Evolutionary conservation across 2,329 filamentous ascomycete genomes (phyloP).

Genomic region (Chaetoscypha palmicola): DNA sequence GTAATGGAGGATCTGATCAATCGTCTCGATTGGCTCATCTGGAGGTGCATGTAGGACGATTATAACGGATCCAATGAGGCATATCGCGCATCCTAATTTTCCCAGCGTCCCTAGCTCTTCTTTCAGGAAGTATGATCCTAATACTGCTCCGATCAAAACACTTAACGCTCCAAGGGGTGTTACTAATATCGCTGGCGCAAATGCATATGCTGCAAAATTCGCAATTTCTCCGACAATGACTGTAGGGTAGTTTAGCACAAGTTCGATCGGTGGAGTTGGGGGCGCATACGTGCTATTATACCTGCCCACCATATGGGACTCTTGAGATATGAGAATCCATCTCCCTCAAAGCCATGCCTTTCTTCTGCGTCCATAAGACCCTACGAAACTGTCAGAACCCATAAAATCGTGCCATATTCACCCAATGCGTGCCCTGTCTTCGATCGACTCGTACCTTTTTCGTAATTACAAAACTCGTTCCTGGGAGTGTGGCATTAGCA

Average conservation of each 20-base stretch:
- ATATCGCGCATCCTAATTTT: slow-evolving; percentile 92
- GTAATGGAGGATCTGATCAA: slow-evolving; percentile 86
- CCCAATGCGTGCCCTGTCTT: neutral
- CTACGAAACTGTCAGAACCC: slow-evolving; percentile 37
- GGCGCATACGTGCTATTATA: slow-evolving; percentile 70
- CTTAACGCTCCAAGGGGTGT: slow-evolving; percentile 90
- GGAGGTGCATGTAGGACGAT: slow-evolving; percentile 96
- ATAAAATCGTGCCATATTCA: neutral
- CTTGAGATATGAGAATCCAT: slow-evolving; percentile 87
- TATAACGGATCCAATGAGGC: slow-evolving; percentile 90
- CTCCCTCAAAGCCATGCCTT: slow-evolving; percentile 90
- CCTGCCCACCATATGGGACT: slow-evolving; percentile 98
- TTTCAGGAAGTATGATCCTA: slow-evolving; percentile 89
- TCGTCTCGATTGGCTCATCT: slow-evolving; percentile 82
- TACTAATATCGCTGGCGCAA: slow-evolving; percentile 96
- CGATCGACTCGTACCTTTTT: slow-evolving; percentile 66
- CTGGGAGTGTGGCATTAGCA: slow-evolving; percentile 37
- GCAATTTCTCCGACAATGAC: slow-evolving; percentile 90
- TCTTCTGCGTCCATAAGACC: slow-evolving; percentile 87
- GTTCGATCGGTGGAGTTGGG: slow-evolving; percentile 3
- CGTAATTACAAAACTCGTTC: slow-evolving; percentile 96
- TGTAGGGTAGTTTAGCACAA: slow-evolving; percentile 35
- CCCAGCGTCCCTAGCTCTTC: slow-evolving; percentile 87
- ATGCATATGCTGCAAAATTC: slow-evolving; percentile 97
- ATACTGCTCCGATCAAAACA: slow-evolving; percentile 87